Conservation (phyloP, 208 protist species). For the Wallacemonas sp. region DNA sequence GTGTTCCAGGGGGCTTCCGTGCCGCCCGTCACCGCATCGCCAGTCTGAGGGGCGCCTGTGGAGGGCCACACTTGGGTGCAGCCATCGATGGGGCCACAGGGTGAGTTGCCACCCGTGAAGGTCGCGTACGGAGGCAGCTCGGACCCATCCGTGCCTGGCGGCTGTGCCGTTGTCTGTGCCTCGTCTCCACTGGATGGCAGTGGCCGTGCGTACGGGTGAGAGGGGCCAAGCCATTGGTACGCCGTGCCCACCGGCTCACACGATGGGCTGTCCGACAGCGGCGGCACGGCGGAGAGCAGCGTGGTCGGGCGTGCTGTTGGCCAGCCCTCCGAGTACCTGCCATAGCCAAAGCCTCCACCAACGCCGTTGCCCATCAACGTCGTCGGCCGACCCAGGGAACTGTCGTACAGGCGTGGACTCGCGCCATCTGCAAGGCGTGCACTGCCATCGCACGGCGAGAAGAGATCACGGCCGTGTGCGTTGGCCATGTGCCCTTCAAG, state of each 20-base stretch:
- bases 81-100: neutral
- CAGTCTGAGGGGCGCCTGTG: no score
- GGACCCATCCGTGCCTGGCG: no score
- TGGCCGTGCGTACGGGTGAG: no score
- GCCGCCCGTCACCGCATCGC: no score
- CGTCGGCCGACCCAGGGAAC: neutral
- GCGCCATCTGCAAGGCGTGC: neutral
- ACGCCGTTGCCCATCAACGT: neutral
- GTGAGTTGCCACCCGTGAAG: neutral
- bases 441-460: neutral
- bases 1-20: neutral
- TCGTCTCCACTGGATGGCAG: no score
- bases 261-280: no score
- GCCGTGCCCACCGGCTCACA: no score
- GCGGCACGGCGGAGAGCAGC: neutral
- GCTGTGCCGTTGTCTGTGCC: no score
- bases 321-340: no score
- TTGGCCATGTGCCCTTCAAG: no score
- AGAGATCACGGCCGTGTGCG: neutral
- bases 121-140: no score
- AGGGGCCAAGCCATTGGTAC: no score
- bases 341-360: neutral
- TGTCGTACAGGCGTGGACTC: slow-evolving; percentile 1
- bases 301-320: slow-evolving; percentile 5
- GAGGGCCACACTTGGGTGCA: slow-evolving; percentile 10